Percentiles rank a stretch among this genome's conserved stretches.
Conservation (phyloP, 164 flowering plant genomes). For the Piper longum region DNA sequence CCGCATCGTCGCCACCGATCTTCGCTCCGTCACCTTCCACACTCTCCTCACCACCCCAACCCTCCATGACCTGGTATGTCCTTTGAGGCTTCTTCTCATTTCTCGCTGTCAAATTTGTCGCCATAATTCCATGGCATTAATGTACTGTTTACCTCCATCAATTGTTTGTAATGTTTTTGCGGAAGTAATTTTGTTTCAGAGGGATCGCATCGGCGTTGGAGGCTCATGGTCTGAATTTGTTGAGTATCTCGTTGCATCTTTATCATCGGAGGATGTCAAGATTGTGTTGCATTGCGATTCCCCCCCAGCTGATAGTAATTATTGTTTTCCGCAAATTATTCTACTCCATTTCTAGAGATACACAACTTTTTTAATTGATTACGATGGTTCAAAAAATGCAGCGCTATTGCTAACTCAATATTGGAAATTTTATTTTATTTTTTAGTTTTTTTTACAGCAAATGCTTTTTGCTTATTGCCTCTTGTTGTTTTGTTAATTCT, state of each 20-base stretch:
- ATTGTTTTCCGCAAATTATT: conserved; percentile 2
- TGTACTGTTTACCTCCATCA: too few relatives aligned
- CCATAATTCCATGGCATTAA: too few relatives aligned
- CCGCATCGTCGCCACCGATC: conserved; percentile 43
- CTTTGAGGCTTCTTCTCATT: not conserved
- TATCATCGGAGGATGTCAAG: conserved; percentile 59
- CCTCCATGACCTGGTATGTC: conserved; percentile 56
- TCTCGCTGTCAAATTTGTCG: too few relatives aligned
- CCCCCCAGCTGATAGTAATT: conserved; percentile 16
- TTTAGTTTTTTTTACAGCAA: too few relatives aligned
- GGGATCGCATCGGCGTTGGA: conserved; percentile 60
- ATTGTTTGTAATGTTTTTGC: too few relatives aligned
- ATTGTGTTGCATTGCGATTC: conserved; percentile 36
- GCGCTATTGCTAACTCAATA: too few relatives aligned
- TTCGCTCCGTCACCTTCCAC: conserved; percentile 42
- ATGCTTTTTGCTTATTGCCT: too few relatives aligned
- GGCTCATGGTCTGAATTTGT: conserved; percentile 73
- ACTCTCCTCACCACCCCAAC: conserved; percentile 34
- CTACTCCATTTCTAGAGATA: too few relatives aligned
- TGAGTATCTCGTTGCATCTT: conserved; percentile 47
- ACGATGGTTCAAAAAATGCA: too few relatives aligned
- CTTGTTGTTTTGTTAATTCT: too few relatives aligned
- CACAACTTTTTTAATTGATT: too few relatives aligned
- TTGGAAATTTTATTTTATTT: too few relatives aligned
- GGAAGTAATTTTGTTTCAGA: conserved; percentile 20